Evolutionary conservation across 164 flowering plant species (phyloP).

Genomic region (Platanus orientalis): DNA sequence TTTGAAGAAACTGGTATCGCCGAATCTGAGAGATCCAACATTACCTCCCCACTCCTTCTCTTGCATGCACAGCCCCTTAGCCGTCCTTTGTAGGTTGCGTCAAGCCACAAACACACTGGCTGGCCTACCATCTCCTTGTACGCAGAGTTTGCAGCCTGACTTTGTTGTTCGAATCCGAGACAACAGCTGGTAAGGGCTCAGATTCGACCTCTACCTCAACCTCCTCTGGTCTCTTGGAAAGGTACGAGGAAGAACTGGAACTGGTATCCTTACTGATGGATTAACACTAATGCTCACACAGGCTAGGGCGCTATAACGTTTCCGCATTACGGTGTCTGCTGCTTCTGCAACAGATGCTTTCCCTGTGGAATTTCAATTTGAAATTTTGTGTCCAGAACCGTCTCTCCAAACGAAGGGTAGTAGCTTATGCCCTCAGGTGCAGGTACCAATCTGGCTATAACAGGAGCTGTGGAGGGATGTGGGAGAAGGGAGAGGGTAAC

Average conservation of each 20-base stretch:
- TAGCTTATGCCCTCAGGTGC: slow-evolving; percentile 2
- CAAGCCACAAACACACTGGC: slow-evolving; percentile 91
- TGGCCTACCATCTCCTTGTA: slow-evolving; percentile 94
- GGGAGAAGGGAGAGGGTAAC: slow-evolving; percentile 55
- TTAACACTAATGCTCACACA: slow-evolving; percentile 53
- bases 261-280: slow-evolving; percentile 30
- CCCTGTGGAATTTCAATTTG: slow-evolving; percentile 39
- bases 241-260: slow-evolving; percentile 1
- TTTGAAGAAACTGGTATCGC: slow-evolving; percentile 35
- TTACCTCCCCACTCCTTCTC: slow-evolving; percentile 77
- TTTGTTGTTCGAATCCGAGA: slow-evolving; percentile 75
- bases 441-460: neutral
- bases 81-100: slow-evolving; percentile 16
- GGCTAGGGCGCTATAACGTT: slow-evolving; percentile 62
- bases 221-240: slow-evolving; percentile 43
- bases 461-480: slow-evolving; percentile 19
- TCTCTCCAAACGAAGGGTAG: neutral
- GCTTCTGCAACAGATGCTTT: slow-evolving; percentile 32
- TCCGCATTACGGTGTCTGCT: neutral
- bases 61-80: slow-evolving; percentile 25
- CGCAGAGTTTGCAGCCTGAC: slow-evolving; percentile 80
- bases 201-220: slow-evolving; percentile 75
- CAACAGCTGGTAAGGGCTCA: slow-evolving; percentile 59
- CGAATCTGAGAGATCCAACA: slow-evolving; percentile 35
- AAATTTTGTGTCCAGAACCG: slow-evolving; percentile 35